phyloP scores from a whole-genome alignment of 306 rosid genomes.

The Inga laurina region DNA sequence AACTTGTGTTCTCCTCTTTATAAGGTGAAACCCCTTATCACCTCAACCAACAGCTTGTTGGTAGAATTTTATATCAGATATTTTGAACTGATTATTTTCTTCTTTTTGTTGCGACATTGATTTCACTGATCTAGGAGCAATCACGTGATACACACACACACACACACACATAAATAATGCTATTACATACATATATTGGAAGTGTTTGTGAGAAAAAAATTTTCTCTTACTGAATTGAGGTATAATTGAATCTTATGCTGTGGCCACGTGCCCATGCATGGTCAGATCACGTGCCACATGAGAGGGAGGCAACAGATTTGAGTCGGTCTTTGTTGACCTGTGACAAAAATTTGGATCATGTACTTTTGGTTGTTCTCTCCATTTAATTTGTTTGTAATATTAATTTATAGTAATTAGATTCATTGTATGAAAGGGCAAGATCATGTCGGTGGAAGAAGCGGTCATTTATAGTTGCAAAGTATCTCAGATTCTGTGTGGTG shows the following conservation, averaged over 20 bases:
- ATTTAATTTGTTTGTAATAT: no score
- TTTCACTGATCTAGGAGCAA: background rate
- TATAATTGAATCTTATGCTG: background rate
- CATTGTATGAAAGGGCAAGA: background rate
- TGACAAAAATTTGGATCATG: background rate
- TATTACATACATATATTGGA: no score
- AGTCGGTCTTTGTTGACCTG: background rate
- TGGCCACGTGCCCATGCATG: background rate
- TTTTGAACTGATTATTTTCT: no score
- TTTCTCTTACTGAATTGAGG: no score
- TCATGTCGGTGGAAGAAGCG: background rate
- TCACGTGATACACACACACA: background rate
- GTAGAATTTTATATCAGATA: no score
- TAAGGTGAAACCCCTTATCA: no score
- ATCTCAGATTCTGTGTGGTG: background rate
- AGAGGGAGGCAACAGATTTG: background rate
- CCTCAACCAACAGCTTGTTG: no score
- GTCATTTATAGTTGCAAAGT: no score
- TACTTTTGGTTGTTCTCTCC: background rate
- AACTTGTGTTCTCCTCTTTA: no score
- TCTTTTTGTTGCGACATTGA: background rate
- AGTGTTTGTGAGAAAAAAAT: no score
- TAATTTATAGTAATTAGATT: background rate
- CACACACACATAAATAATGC: no score
- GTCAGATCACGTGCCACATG: background rate